These are phyloP conservation scores for Arctium minus DNA, from an alignment of 129 eudicot genomes.

Conservation along the genomic window DNA sequence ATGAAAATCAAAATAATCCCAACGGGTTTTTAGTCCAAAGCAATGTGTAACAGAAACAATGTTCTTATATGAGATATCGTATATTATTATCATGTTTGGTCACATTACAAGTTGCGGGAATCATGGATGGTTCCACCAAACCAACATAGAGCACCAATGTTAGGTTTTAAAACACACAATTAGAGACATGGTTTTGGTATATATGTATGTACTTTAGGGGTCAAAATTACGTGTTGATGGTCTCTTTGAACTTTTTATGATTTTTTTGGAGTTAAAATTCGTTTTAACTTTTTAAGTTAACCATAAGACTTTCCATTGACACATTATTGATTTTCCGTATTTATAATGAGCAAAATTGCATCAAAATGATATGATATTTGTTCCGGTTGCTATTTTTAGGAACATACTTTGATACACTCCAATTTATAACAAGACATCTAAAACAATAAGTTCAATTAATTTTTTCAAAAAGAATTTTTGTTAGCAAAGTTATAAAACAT, in stretches of 20 bases:
- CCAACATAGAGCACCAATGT: neutral
- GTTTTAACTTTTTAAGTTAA: neutral
- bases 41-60: too few species aligned
- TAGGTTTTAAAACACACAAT: neutral
- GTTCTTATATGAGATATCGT: too few species aligned
- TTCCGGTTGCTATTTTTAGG: neutral
- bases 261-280: neutral
- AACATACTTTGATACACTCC: neutral
- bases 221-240: neutral
- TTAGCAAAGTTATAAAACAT: neutral
- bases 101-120: neutral
- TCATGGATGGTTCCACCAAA: neutral
- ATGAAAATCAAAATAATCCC: neutral
- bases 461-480: neutral
- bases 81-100: neutral
- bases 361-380: neutral
- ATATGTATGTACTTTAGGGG: neutral
- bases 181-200: neutral
- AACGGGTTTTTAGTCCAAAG: neutral
- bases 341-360: neutral
- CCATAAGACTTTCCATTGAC: neutral
- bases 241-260: neutral
- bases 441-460: too few species aligned
- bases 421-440: too few species aligned
- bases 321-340: too few species aligned